Evolutionary conservation across 2,329 filamentous ascomycete species (phyloP), one percentile per base, ranked within the genome.

Genomic region (Phyllosticta ampelicida): DNA sequence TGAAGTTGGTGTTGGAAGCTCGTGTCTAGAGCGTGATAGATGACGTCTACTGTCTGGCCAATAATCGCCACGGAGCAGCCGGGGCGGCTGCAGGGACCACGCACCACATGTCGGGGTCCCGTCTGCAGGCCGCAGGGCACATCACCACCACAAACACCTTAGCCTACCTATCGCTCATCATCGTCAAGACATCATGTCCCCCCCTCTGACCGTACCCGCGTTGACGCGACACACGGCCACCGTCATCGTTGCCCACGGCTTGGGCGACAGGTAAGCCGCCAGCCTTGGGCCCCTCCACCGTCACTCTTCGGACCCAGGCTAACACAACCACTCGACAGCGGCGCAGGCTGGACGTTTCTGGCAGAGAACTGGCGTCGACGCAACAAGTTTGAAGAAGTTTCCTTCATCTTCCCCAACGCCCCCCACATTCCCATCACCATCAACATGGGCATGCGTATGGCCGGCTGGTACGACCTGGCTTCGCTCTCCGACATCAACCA

Each of bases 341-440:
- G 57, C 29, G 57, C 52, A 5, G 57, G 57, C n/a, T 59, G 84
- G 83, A 81, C 87, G 51, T 84, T 83, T 59, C 82, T 94, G 19
- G 90, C 94, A 29, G 86, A 95, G 77, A 90, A 92, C 73, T 96
- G 87, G 86, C 85, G 90, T 58, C 80, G 86, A 30, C 82, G 88
- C 55, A 82, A 84, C 71, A 86, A 86, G 68, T 89, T 97, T 63
- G 83, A 90, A 60, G 87, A 96, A 74, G 89, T 96, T 70, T 87
- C 92, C 69, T 97, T 97, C 73, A 83, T 99, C 68, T 86, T 99
- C 72, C 94, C 94, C 16, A 89, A 96, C 75, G 94, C 94, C 26
- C 90, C 92, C 5, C 75, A 74, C 44, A 94, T 95, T 56, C 90
- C 90, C 29, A 89, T 96, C 69, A 91, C 90, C n/a, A 78, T 85